Evolutionary conservation across 139 green algal genomes (phyloP), one percentile per base, ranked within the genome.

Genomic region (Chlamydomonas schloesseri): DNA sequence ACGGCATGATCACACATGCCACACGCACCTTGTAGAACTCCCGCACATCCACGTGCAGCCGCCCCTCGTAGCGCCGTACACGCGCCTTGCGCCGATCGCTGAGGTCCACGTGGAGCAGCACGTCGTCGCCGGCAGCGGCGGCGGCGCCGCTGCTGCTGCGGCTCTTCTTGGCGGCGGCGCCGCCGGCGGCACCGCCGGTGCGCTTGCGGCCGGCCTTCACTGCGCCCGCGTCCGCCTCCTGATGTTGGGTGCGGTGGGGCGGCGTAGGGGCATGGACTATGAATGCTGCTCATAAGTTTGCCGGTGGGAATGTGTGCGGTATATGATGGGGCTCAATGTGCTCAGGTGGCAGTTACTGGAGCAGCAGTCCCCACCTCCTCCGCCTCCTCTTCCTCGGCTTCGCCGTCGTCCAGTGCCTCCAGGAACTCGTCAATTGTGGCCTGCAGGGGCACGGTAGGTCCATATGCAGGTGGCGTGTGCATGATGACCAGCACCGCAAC

Each of bases 41-140:
- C 37, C 89, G 84, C 14, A 92, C 53, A 31, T 94, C 90, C n/a
- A 96, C 81, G 34, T 90, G 77, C 36, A 79, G 71, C 34, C 75
- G 74, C 36, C 89, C 85, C 58, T 93, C 92, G 76, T 92, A 96
- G 17, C 34, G 74, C 42, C 78, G 88, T 18, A 94, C 81, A 21
- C 57, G 70, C 0, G 82, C 90, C 29, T 75, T 75, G n/a, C 89
- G 87, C 26, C 42, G 58, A 1, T 46, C 57, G 24, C 81, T 71
- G 0, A 90, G 81, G 9, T 81, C 71, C 65, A 77, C 36, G 18
- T 62, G 68, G 23, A 84, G 68, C 33, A 84, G 50, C 11, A 78
- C 21, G 50, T 78, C 68, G 28, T 86, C 80, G 24, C 18, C 47
- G 24, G 64, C 78, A 0, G 29, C 28, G 33, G 26, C 80, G 14